Evolutionary conservation across 1,284 basidiomycete genomes (phyloP).

Genomic region (Ganoderma resinaceum): DNA sequence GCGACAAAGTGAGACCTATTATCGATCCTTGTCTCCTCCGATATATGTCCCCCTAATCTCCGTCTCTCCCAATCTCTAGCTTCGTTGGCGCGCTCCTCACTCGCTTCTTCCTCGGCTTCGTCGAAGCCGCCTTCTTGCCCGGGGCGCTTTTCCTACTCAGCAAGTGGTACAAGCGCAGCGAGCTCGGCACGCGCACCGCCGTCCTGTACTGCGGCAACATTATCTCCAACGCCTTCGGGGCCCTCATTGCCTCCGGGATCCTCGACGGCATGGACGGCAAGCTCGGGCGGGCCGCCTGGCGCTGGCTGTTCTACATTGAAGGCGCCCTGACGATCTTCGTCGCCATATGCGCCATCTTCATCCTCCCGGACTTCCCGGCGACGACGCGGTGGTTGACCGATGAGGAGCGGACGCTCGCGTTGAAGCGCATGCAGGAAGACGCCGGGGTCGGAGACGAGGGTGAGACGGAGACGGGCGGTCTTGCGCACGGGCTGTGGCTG

Average conservation of each 20-base stretch:
- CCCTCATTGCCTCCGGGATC: conserved; percentile 79
- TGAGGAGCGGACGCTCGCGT: conserved; percentile 69
- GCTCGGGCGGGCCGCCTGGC: conserved; percentile 79
- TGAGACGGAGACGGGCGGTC: conserved; percentile 44
- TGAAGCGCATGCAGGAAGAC: conserved; percentile 79
- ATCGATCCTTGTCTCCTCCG: neutral
- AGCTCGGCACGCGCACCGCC: conserved; percentile 78
- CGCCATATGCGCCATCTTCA: conserved; percentile 65
- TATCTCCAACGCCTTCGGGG: conserved; percentile 85
- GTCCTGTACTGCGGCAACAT: conserved; percentile 77
- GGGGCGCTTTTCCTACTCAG: conserved; percentile 68
- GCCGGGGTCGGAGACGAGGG: conserved; percentile 56
- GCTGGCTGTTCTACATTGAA: conserved; percentile 79
- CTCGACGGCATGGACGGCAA: conserved; percentile 74
- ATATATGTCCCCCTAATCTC: conserved; percentile 12
- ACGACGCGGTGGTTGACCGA: conserved; percentile 64
- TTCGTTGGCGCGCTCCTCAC: conserved; percentile 75
- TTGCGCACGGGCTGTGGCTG: conserved; percentile 56
- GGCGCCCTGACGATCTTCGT: conserved; percentile 70
- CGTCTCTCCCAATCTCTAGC: conserved; percentile 41
- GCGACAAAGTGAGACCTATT: conserved; percentile 34
- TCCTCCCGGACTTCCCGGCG: conserved; percentile 81
- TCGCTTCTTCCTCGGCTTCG: conserved; percentile 77
- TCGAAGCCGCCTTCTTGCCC: conserved; percentile 80
- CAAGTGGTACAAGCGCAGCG: conserved; percentile 75